phyloP scores from a whole-genome alignment of 2,329 filamentous ascomycete genomes.

The Elsinoe fawcettii region DNA sequence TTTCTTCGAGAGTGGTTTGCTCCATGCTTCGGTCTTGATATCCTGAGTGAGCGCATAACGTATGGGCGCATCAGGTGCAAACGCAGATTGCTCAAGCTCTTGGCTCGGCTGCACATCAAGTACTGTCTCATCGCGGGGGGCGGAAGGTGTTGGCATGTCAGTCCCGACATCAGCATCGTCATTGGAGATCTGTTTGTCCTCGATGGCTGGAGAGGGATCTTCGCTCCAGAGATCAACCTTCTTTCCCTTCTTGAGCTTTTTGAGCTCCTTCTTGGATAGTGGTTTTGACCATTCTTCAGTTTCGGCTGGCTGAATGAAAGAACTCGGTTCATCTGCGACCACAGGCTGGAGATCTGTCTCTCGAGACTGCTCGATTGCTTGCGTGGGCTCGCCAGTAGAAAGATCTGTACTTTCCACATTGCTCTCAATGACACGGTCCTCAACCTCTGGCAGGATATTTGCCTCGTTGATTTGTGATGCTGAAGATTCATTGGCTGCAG shows the following conservation, averaged over 20 bases:
- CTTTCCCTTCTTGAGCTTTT: slow-evolving; percentile 15
- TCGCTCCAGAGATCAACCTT: background rate
- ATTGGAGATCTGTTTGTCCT: background rate
- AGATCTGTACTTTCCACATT: background rate
- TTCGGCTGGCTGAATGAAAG: background rate
- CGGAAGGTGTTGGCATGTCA: background rate
- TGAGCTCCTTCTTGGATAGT: slow-evolving; percentile 16
- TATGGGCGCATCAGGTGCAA: background rate
- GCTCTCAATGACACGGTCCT: background rate
- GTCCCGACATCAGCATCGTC: background rate
- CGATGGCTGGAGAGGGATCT: background rate
- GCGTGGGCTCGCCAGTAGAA: background rate
- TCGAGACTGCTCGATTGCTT: background rate
- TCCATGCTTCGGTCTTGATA: background rate
- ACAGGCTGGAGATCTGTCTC: background rate
- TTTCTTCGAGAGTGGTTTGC: slow-evolving; percentile 15
- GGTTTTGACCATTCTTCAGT: background rate
- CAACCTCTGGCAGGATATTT: too few species aligned
- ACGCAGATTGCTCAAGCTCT: background rate
- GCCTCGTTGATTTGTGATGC: background rate
- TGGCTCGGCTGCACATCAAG: background rate
- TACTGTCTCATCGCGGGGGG: background rate
- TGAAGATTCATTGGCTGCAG: background rate
- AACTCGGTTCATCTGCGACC: background rate
- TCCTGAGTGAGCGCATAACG: background rate